Evolutionary conservation across 768 basidiomycete genomes (phyloP).

Genomic region (Daedaleopsis sinensis): DNA sequence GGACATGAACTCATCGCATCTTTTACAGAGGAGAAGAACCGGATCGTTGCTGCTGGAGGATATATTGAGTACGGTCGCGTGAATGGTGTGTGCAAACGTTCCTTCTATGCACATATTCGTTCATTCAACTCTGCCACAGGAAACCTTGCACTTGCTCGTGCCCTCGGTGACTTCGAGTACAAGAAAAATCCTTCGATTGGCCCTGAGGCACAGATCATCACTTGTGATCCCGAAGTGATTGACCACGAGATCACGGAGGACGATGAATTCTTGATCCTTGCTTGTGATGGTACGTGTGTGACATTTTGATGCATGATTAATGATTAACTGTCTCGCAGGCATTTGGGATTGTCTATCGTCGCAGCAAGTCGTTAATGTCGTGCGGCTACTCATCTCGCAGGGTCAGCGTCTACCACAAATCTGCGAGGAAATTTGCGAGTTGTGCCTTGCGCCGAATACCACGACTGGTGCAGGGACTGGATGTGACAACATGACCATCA

Average conservation of each 20-base stretch:
- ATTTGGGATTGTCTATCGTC: conserved; percentile 98
- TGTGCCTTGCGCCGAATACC: conserved; percentile 93
- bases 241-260: conserved; percentile 81
- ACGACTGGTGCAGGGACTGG: conserved; percentile 91
- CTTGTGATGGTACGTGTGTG: conserved; percentile 83
- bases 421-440: conserved; percentile 86
- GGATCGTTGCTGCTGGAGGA: conserved; percentile 90
- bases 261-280: conserved; percentile 95
- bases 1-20: conserved; percentile 12
- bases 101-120: not conserved
- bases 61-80: conserved; percentile 97
- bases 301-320: not conserved
- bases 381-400: conserved; percentile 80
- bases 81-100: conserved; percentile 61
- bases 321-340: conserved; percentile 50
- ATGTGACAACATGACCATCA: conserved; percentile 98
- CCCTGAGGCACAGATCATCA: conserved; percentile 93
- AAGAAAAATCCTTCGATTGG: conserved; percentile 86
- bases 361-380: conserved; percentile 89
- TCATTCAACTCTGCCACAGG: conserved; percentile 47
- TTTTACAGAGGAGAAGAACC: conserved; percentile 71
- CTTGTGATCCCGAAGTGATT: conserved; percentile 90
- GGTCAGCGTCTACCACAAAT: conserved; percentile 82
- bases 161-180: conserved; percentile 97
- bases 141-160: conserved; percentile 93